phyloP scores from a whole-genome alignment of 345 rosid genomes.

The Gossypium turneri region DNA sequence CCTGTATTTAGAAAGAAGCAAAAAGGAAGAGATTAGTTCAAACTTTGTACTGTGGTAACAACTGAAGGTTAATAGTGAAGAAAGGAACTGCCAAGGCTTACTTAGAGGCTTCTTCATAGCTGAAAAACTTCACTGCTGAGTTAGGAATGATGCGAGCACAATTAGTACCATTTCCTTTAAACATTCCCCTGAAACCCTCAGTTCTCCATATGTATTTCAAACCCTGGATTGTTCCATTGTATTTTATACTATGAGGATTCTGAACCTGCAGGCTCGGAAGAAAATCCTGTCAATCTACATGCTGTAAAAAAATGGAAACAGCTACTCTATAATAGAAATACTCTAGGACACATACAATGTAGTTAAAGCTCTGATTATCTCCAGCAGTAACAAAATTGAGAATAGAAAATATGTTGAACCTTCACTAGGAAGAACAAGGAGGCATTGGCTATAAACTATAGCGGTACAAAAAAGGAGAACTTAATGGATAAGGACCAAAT shows the following conservation, averaged over 20 bases:
- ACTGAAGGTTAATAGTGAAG: not conserved
- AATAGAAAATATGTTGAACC: not conserved
- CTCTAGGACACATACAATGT: not conserved
- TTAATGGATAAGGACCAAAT: not conserved
- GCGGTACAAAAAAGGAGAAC: not conserved
- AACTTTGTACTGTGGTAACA: not conserved
- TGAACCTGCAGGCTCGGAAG: slow-evolving; percentile 58
- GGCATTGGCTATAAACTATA: not conserved
- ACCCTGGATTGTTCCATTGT: slow-evolving; percentile 83
- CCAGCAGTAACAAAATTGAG: not conserved
- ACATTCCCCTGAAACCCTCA: slow-evolving; percentile 78
- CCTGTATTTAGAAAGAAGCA: slow-evolving; percentile 23
- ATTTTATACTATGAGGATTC: slow-evolving; percentile 77
- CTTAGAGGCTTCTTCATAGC: slow-evolving; percentile 94
- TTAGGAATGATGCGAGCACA: slow-evolving; percentile 84
- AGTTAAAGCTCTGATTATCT: not conserved
- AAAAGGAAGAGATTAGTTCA: slow-evolving; percentile 10
- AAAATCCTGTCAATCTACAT: slow-evolving; percentile 17
- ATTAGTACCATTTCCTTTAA: slow-evolving; percentile 80
- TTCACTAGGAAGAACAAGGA: not conserved
- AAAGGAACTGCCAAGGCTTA: slow-evolving; percentile 26
- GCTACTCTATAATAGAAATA: not conserved
- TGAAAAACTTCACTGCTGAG: slow-evolving; percentile 91
- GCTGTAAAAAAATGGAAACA: not conserved
- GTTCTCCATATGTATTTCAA: slow-evolving; percentile 83